Percentiles rank a stretch among this genome's conserved stretches.
Conservation (phyloP, 768 basidiomycete genomes). For the Amanita muscaria region DNA sequence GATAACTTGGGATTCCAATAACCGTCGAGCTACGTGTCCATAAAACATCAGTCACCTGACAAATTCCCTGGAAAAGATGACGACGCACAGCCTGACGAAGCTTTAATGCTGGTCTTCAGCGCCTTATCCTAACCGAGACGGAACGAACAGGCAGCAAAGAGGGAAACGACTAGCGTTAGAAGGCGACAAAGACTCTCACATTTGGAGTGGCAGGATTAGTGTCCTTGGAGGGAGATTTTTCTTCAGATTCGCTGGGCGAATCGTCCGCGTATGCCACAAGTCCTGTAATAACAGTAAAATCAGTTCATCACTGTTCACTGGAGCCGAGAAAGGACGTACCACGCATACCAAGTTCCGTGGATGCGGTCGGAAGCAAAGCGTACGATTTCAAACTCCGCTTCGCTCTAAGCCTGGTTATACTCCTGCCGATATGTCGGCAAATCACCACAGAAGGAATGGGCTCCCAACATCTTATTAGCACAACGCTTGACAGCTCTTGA, state of each 20-base stretch:
- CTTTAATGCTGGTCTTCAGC: constrained; percentile 30
- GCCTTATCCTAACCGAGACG: constrained; percentile 57
- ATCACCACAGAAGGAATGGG: too few species aligned
- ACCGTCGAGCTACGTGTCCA: constrained; percentile 26
- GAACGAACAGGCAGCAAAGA: constrained; percentile 50
- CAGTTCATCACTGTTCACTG: neutral
- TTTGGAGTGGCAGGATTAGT: constrained; percentile 20
- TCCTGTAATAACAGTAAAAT: constrained; percentile 24
- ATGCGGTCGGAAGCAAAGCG: neutral
- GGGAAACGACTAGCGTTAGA: constrained; percentile 43
- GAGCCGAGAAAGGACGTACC: neutral
- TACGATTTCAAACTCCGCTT: constrained; percentile 3
- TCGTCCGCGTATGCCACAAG: constrained; percentile 59
- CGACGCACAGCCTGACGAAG: constrained; percentile 34
- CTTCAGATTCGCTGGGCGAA: constrained; percentile 50
- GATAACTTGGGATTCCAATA: constrained; percentile 48
- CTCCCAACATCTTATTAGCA: too few species aligned
- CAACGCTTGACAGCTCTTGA: too few species aligned
- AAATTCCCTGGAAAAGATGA: too few species aligned
- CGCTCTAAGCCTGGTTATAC: too few species aligned
- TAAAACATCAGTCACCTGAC: too few species aligned
- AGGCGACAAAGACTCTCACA: constrained; percentile 52
- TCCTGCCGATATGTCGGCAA: too few species aligned
- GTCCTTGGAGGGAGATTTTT: constrained; percentile 25
- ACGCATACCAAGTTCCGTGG: neutral